These are phyloP conservation scores for Powellomyces hirtus DNA, from an alignment of 192 early-diverging fungal species.

Conservation along the genomic window DNA sequence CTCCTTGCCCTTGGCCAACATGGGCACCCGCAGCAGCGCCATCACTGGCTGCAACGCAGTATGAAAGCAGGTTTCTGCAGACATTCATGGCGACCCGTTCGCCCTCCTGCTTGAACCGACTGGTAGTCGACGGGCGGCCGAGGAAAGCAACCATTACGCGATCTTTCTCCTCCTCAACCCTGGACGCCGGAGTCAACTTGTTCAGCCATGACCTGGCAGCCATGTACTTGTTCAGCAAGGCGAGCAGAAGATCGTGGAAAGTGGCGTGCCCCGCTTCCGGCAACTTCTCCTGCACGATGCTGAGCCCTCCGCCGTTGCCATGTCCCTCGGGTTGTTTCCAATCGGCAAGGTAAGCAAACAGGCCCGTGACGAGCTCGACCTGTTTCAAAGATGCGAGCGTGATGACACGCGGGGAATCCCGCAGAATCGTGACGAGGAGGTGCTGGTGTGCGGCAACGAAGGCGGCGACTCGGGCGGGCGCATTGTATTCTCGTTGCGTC, in stretches of 20 bases:
- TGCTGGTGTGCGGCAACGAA: conserved; percentile 47
- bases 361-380: conserved; percentile 48
- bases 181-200: neutral
- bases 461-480: conserved; percentile 24
- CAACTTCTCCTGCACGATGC: neutral
- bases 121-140: neutral
- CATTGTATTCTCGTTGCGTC: conserved; percentile 43
- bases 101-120: conserved; percentile 29
- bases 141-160: neutral
- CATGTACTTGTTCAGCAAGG: conserved; percentile 29
- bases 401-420: conserved; percentile 38
- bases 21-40: neutral
- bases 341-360: conserved; percentile 19
- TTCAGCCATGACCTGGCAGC: conserved; percentile 3
- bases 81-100: conserved; percentile 44
- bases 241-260: conserved; percentile 33
- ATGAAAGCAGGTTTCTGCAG: conserved; percentile 55
- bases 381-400: conserved; percentile 46
- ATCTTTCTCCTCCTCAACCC: conserved; percentile 8
- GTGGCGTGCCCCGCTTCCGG: conserved; percentile 6
- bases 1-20: neutral
- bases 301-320: neutral
- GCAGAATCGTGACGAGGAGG: conserved; percentile 55
- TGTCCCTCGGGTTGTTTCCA: neutral
- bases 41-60: conserved; percentile 36